Evolutionary conservation across 2,329 filamentous ascomycete genomes (phyloP).

Genomic region (Grosmannia penicillata): DNA sequence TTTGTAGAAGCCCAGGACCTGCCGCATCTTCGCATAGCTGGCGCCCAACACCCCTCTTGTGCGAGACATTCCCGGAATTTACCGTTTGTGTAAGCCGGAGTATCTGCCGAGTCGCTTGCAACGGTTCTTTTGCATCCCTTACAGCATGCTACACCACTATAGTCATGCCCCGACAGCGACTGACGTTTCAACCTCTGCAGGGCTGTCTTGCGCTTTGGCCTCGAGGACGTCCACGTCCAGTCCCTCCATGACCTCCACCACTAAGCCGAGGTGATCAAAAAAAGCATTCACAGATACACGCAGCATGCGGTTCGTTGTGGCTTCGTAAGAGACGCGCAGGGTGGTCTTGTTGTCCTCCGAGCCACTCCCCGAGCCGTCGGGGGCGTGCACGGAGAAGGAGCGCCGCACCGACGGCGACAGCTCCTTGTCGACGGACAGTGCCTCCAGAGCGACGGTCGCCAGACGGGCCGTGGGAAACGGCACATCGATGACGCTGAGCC

Average conservation of each 20-base stretch:
- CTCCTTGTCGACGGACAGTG: constrained; percentile 76
- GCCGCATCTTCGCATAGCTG: too few relatives aligned
- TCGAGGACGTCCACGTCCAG: constrained; percentile 70
- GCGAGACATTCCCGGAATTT: too few relatives aligned
- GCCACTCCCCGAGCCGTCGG: background rate
- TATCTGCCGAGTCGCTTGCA: too few relatives aligned
- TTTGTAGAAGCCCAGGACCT: too few relatives aligned
- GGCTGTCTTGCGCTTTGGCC: constrained; percentile 1
- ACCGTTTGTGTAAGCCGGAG: too few relatives aligned
- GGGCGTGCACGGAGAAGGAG: constrained; percentile 36
- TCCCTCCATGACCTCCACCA: constrained; percentile 81
- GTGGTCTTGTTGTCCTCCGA: constrained; percentile 24
- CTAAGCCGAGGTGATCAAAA: constrained; percentile 75
- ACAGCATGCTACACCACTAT: too few relatives aligned
- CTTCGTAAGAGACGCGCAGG: constrained; percentile 63
- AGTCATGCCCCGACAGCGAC: background rate
- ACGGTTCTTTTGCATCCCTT: too few relatives aligned
- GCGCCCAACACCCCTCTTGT: too few relatives aligned
- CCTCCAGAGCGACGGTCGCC: constrained; percentile 57
- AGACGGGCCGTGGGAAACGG: constrained; percentile 73
- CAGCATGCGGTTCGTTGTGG: constrained; percentile 91
- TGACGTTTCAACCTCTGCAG: background rate
- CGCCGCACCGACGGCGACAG: constrained; percentile 72
- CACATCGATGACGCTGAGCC: constrained; percentile 47
- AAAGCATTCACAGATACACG: constrained; percentile 93